Evolutionary conservation across 768 basidiomycete species (phyloP).

Genomic region (Suillus paluster): DNA sequence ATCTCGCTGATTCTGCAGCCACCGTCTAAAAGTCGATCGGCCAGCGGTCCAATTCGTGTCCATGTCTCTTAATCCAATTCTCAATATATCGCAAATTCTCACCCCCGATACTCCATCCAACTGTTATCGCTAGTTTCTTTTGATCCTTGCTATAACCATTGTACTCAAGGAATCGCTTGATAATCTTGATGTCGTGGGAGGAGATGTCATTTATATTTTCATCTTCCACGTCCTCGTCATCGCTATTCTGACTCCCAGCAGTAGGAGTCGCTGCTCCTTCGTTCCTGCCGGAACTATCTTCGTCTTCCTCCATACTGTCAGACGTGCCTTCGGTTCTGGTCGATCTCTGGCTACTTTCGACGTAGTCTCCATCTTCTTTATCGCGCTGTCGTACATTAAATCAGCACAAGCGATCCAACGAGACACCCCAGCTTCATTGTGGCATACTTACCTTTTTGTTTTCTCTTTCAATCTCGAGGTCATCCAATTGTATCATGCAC

Average conservation of each 20-base stretch:
- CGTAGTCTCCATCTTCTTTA: slow-evolving; percentile 15
- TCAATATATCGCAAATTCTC: not conserved
- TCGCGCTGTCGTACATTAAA: slow-evolving; percentile 9
- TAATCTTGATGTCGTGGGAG: not conserved
- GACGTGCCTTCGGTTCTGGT: not conserved
- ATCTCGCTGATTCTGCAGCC: not conserved
- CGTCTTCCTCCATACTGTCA: not conserved
- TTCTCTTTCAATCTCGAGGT: slow-evolving; percentile 10
- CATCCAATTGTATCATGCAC: slow-evolving; percentile 11
- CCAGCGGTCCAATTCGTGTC: not conserved
- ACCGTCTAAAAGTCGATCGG: not conserved
- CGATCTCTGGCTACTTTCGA: not conserved
- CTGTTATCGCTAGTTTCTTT: not conserved
- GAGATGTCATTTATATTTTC: not conserved
- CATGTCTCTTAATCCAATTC: not conserved
- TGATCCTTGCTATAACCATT: not conserved
- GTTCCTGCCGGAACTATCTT: not conserved
- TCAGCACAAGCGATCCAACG: not conserved
- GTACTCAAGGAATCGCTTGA: not conserved
- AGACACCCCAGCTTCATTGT: not conserved
- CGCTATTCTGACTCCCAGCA: not conserved
- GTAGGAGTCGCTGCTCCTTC: not conserved
- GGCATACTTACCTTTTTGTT: slow-evolving; percentile 9
- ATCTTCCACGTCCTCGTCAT: not conserved
- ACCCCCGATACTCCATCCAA: not conserved